A percentile compares a stretch with the other conserved stretches of the same genome.
These are phyloP conservation scores for Zymoseptoria crescenta DNA, from an alignment of 2,329 filamentous ascomycete genomes.

Conservation along the genomic window DNA sequence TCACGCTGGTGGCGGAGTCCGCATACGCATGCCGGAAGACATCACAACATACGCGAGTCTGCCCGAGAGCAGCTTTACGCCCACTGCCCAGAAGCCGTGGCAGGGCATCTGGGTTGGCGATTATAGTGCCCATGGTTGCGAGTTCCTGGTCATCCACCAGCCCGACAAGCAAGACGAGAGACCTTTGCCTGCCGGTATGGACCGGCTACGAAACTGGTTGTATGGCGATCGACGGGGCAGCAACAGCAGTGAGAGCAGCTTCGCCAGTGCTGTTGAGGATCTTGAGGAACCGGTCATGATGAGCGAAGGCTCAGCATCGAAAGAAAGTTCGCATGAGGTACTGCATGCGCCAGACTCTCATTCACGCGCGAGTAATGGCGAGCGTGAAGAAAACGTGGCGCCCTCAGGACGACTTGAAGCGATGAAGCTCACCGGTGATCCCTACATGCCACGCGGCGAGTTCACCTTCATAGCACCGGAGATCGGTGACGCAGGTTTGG, in stretches of 20 bases:
- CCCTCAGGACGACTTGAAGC: conserved; percentile 67
- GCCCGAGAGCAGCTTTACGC: conserved; percentile 66
- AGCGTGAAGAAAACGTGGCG: conserved; percentile 22
- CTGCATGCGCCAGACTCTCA: background rate
- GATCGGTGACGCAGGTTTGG: conserved; percentile 57
- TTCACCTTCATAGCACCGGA: conserved; percentile 74
- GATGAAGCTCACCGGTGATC: conserved; percentile 86
- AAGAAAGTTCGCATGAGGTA: background rate
- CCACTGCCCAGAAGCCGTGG: conserved; percentile 71
- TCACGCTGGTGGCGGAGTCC: conserved; percentile 32
- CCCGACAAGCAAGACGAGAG: conserved; percentile 43
- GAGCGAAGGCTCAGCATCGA: background rate
- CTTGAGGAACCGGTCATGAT: background rate
- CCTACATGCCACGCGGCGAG: conserved; percentile 81
- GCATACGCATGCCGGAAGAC: conserved; percentile 43
- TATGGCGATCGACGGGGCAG: conserved; percentile 16
- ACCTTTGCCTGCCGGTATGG: conserved; percentile 34
- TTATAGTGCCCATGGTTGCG: conserved; percentile 79
- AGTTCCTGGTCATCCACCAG: conserved; percentile 79
- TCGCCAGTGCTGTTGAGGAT: conserved; percentile 11
- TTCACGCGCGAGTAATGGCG: background rate
- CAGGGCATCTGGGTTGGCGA: conserved; percentile 90
- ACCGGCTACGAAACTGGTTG: conserved; percentile 27
- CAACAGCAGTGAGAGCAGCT: conserved; percentile 16
- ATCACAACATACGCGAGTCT: conserved; percentile 64